These are phyloP conservation scores for Cordyceps farinosa DNA, from an alignment of 2,329 filamentous ascomycete genomes.

Conservation along the genomic window DNA sequence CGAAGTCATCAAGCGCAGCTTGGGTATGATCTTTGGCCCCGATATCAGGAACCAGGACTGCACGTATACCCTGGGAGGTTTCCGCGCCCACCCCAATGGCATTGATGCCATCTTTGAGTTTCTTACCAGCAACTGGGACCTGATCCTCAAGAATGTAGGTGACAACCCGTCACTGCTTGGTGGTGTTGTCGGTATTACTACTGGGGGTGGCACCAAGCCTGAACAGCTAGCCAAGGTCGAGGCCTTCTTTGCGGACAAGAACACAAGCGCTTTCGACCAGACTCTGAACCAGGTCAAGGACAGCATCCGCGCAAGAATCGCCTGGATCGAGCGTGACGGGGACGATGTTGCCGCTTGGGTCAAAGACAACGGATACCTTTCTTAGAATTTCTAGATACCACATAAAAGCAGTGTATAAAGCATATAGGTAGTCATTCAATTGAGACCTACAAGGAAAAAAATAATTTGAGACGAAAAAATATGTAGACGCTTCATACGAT, in stretches of 20 bases:
- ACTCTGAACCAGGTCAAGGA: slow-evolving; percentile 88
- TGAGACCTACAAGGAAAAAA: background rate
- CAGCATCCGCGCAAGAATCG: slow-evolving; percentile 76
- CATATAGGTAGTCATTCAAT: background rate
- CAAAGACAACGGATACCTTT: slow-evolving; percentile 27
- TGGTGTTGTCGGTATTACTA: slow-evolving; percentile 77
- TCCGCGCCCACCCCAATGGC: slow-evolving; percentile 73
- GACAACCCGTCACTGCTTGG: slow-evolving; percentile 85
- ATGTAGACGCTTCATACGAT: background rate
- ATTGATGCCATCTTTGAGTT: slow-evolving; percentile 78
- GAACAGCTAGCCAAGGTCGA: slow-evolving; percentile 74
- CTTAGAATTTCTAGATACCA: slow-evolving; percentile 20
- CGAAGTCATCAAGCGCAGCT: slow-evolving; percentile 75
- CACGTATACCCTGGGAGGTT: slow-evolving; percentile 78
- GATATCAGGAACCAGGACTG: slow-evolving; percentile 94
- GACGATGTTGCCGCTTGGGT: slow-evolving; percentile 65
- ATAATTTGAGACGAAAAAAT: background rate
- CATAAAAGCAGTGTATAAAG: background rate
- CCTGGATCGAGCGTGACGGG: slow-evolving; percentile 73
- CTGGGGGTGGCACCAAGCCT: slow-evolving; percentile 72
- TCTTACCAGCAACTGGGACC: slow-evolving; percentile 87
- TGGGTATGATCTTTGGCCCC: slow-evolving; percentile 69
- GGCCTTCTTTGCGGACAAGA: slow-evolving; percentile 76
- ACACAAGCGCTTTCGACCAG: slow-evolving; percentile 81
- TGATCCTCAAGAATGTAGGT: slow-evolving; percentile 73